Evolutionary conservation across 2,329 filamentous ascomycete species (phyloP).

Genomic region (Calonectria naviculata): DNA sequence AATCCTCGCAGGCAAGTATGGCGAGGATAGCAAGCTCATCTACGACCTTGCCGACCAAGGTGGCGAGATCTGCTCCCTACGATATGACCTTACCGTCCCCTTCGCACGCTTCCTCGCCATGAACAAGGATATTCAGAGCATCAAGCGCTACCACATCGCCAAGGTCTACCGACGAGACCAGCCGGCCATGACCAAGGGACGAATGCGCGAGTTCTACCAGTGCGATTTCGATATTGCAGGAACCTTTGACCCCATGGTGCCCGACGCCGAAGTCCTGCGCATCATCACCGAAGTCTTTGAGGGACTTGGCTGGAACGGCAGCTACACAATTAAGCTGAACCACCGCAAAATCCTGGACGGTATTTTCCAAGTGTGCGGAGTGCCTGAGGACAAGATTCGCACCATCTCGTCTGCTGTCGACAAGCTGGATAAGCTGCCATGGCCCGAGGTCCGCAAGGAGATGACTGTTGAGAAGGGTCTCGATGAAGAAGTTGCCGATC

Average conservation of each 20-base stretch:
- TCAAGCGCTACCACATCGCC: slow-evolving; percentile 95
- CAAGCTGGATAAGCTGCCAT: slow-evolving; percentile 93
- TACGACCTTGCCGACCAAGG: slow-evolving; percentile 90
- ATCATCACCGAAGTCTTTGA: slow-evolving; percentile 90
- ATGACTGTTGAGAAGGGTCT: slow-evolving; percentile 95
- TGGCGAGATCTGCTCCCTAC: slow-evolving; percentile 78
- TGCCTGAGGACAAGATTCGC: slow-evolving; percentile 87
- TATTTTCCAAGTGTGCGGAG: slow-evolving; percentile 90
- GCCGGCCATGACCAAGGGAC: slow-evolving; percentile 82
- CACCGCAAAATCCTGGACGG: slow-evolving; percentile 95
- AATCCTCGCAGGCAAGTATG: slow-evolving; percentile 90
- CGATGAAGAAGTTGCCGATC: slow-evolving; percentile 80
- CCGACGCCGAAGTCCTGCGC: slow-evolving; percentile 88
- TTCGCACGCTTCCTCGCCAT: slow-evolving; percentile 94
- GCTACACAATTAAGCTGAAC: slow-evolving; percentile 92
- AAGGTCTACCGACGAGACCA: slow-evolving; percentile 74
- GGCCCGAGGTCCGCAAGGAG: slow-evolving; percentile 89
- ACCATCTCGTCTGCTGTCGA: slow-evolving; percentile 94
- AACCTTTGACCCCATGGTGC: slow-evolving; percentile 88
- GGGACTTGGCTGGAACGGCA: slow-evolving; percentile 77
- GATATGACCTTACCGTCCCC: slow-evolving; percentile 89
- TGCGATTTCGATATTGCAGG: slow-evolving; percentile 98
- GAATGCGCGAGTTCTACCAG: slow-evolving; percentile 97
- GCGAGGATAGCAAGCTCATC: slow-evolving; percentile 92
- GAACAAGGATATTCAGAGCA: slow-evolving; percentile 83